These are phyloP conservation scores for Sporothrix schenckii DNA, from an alignment of 2,329 filamentous ascomycete genomes.

Conservation along the genomic window DNA sequence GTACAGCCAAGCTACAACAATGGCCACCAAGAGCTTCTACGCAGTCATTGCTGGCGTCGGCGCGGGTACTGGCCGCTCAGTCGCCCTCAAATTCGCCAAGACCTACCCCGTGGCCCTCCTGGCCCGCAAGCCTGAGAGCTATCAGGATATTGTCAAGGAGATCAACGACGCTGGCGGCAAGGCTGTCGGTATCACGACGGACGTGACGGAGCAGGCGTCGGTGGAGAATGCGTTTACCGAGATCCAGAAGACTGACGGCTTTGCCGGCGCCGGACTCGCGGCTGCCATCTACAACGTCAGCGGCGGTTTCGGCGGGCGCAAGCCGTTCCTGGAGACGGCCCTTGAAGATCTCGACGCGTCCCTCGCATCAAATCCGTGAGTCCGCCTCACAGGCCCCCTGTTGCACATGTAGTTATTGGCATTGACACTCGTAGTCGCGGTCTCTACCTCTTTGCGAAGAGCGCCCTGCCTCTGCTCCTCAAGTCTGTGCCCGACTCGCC, in stretches of 20 bases:
- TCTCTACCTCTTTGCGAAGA: slow-evolving; percentile 76
- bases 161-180: slow-evolving; percentile 69
- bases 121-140: slow-evolving; percentile 68
- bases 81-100: slow-evolving; percentile 61
- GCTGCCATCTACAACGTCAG: slow-evolving; percentile 74
- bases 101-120: slow-evolving; percentile 74
- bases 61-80: slow-evolving; percentile 58
- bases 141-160: slow-evolving; percentile 66
- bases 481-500: slow-evolving; percentile 57
- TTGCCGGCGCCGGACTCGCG: slow-evolving; percentile 58
- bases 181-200: slow-evolving; percentile 70
- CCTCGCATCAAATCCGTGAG: slow-evolving; percentile 55
- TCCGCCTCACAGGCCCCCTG: no score
- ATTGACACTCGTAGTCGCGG: slow-evolving; percentile 54
- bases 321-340: slow-evolving; percentile 62
- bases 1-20: slow-evolving; percentile 25
- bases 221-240: slow-evolving; percentile 64
- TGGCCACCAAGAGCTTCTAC: slow-evolving; percentile 54
- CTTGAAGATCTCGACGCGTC: slow-evolving; percentile 54
- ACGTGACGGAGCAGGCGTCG: slow-evolving; percentile 57
- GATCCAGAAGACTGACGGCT: slow-evolving; percentile 57
- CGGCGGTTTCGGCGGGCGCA: slow-evolving; percentile 52
- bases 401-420: not conserved
- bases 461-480: slow-evolving; percentile 69
- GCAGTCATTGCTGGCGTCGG: slow-evolving; percentile 73